These are phyloP conservation scores for Leishmania turanica DNA, from an alignment of 208 protist species.

Conservation along the genomic window DNA sequence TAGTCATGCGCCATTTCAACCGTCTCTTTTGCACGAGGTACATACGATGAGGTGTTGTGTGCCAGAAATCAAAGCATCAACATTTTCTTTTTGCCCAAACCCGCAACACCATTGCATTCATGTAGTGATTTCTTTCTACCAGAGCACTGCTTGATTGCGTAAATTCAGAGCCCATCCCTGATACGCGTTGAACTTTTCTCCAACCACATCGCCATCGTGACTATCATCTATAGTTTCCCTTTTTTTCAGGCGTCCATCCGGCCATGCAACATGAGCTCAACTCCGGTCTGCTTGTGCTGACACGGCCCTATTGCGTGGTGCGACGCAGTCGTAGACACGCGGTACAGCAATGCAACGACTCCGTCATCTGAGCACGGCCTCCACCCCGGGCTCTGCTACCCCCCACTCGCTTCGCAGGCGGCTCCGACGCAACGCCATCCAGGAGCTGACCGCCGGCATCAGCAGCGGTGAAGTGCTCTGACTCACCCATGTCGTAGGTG, in stretches of 20 bases:
- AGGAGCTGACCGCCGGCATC: not conserved
- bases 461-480: not conserved
- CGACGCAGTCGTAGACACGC: not conserved
- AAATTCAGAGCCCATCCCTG: not conserved
- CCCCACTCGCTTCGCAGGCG: not conserved
- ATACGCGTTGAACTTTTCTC: not conserved
- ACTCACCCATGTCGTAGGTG: not conserved
- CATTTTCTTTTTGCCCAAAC: not conserved
- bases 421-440: not conserved
- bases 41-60: not conserved
- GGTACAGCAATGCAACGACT: not conserved
- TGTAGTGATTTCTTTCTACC: not conserved
- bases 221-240: not conserved
- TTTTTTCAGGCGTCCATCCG: not conserved
- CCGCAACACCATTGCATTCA: too few species aligned
- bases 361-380: not conserved
- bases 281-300: not conserved
- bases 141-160: not conserved
- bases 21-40: not conserved
- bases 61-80: not conserved
- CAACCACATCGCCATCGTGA: not conserved
- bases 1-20: not conserved
- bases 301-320: not conserved
- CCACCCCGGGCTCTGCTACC: not conserved
- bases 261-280: not conserved